Evolutionary conservation across 495 filamentous ascomycete genomes (phyloP), one percentile per base, ranked within the genome.

Genomic region (Podospora didyma): DNA sequence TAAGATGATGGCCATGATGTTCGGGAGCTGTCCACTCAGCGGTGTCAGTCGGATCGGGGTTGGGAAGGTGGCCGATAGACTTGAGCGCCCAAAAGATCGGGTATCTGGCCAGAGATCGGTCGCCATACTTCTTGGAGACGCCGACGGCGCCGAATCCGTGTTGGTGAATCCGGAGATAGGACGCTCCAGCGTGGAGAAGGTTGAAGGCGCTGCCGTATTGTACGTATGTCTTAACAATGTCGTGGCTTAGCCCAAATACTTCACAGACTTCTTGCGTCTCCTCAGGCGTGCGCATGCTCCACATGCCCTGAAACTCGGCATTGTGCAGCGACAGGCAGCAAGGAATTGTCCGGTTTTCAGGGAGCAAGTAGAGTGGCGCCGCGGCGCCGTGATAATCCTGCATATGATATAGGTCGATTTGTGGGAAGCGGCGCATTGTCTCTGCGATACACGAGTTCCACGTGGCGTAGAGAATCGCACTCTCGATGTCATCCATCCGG

Each of bases 371-470:
- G 14, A 89, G 69, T 4, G 85, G 86, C 34, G 87, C 87, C 3
- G 86, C 65, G 24, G 87, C 82, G 34, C 87, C 87, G 58, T 90
- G 87, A 63, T 89, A 90, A 65, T 90, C 87, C 65, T 90, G 89
- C 63, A 89, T 85, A 64, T 90, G 87, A 67, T 90, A 90, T 16
- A 90, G 58, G 61, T 89, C 85, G 28, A 87, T 74, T 1, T 83
- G 78, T 19, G 59, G 52, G 63, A 81, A 83, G 37, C 79, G 73
- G 11, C 65, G 76, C 46, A 87, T 75, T 0, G 82, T 66, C 57
- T 83, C 73, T 0, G 85, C 81, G 58, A 88, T 86, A 55, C 85
- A 88, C 51, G 83, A 79, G 51, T 89, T 89, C 85, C 86, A 89
- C 0, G 85, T 83, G 0, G 84, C 86, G 61, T 88, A 88, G 70